Evolutionary conservation across 1,284 basidiomycete genomes (phyloP).

Genomic region (Entoloma clypeatum): DNA sequence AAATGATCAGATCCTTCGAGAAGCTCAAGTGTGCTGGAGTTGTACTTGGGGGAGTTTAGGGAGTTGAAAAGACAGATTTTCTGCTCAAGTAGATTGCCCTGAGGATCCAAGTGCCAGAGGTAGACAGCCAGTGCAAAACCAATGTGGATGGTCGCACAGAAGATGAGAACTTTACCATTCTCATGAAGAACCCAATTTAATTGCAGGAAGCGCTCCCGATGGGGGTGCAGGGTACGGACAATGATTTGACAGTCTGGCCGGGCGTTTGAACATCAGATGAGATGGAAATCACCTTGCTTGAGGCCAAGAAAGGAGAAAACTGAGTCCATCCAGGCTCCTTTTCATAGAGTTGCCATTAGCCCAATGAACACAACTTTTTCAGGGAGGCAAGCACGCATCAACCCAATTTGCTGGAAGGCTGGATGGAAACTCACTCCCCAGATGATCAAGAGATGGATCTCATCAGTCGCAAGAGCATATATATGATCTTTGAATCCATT

Average conservation of each 20-base stretch:
- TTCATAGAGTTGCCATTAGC: slow-evolving; percentile 25
- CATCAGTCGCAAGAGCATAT: slow-evolving; percentile 23
- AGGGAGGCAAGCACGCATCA: slow-evolving; percentile 17
- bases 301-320: slow-evolving; percentile 23
- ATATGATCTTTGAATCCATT: slow-evolving; percentile 19
- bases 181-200: slow-evolving; percentile 25
- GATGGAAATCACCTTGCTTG: slow-evolving; percentile 17
- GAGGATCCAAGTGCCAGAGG: slow-evolving; percentile 17
- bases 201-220: slow-evolving; percentile 23
- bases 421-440: slow-evolving; percentile 26
- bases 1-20: slow-evolving; percentile 15
- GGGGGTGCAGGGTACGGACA: slow-evolving; percentile 18
- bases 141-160: slow-evolving; percentile 25
- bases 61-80: slow-evolving; percentile 22
- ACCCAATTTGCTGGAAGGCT: slow-evolving; percentile 23
- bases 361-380: slow-evolving; percentile 21
- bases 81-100: slow-evolving; percentile 1
- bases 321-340: slow-evolving; percentile 11
- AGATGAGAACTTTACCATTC: slow-evolving; percentile 24
- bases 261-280: slow-evolving; percentile 24
- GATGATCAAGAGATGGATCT: slow-evolving; percentile 25
- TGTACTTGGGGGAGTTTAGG: slow-evolving; percentile 21
- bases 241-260: slow-evolving; percentile 25
- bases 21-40: slow-evolving; percentile 17
- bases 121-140: slow-evolving; percentile 21